These are phyloP conservation scores for Vigna unguiculata DNA, from an alignment of 306 rosid genomes.

Conservation along the genomic window DNA sequence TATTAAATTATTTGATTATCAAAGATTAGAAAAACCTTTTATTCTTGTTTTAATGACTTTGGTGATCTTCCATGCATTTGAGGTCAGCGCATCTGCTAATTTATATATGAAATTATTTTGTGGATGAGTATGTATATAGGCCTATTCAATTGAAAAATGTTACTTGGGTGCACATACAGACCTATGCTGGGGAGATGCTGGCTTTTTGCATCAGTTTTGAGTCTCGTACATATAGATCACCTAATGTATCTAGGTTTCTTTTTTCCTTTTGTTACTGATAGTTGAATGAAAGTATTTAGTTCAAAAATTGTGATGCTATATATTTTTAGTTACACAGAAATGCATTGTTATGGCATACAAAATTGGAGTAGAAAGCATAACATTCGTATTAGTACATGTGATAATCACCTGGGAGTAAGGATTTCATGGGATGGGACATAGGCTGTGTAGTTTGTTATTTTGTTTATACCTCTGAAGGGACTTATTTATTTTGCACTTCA, in stretches of 20 bases:
- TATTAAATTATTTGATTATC: not conserved
- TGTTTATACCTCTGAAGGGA: conserved; percentile 25
- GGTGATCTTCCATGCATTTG: conserved; percentile 19
- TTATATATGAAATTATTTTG: not conserved
- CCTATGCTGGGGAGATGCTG: not conserved
- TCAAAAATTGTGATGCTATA: not conserved
- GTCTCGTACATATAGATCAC: not conserved
- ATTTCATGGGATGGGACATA: conserved; percentile 18
- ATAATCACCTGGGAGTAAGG: not conserved
- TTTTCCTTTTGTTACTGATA: not conserved
- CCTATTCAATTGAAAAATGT: not conserved
- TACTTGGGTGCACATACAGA: not conserved
- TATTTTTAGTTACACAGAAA: not conserved
- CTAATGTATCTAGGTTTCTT: not conserved
- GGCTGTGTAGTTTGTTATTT: conserved; percentile 17
- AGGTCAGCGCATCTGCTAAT: not conserved
- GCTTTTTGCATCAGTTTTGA: not conserved
- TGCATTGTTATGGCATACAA: not conserved
- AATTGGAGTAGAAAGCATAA: conserved; percentile 23
- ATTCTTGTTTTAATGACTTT: not conserved
- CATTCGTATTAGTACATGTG: not conserved
- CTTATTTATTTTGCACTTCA: conserved; percentile 42
- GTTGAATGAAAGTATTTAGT: not conserved
- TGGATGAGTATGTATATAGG: not conserved
- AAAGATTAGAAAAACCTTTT: not conserved